Evolutionary conservation across 2,329 filamentous ascomycete species (phyloP), one percentile per base, ranked within the genome.

Genomic region (Thelonectria blattea): DNA sequence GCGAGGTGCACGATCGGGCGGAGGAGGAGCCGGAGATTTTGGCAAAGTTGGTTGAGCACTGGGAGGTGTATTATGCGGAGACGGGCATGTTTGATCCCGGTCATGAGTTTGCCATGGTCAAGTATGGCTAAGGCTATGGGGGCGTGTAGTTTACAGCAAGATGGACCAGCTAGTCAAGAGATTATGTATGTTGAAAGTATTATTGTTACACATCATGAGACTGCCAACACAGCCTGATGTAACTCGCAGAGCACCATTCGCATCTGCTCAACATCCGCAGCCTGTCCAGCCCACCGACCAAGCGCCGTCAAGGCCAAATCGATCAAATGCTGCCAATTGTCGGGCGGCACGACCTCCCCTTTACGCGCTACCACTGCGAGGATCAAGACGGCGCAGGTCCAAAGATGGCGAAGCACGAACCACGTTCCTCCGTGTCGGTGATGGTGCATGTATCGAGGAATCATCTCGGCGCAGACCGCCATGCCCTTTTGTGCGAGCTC

Each of bases 11-110:
- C 6, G 58, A 63, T 22, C 43, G 57, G 24, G 53, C 61, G 3
- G 12, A 52, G 2, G 32, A 27, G 5, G 46, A 52, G 5, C 42
- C 45, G 8, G 51, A 58, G 15, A 14, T 58, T 2, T 15, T 63
- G 41, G 14, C 37, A 9, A 27, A 53, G n/a, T 24, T 63, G 42
- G 22, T 63, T 4, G 18, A 41, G 8, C 54, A 61, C 24, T 63
- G 61, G 61, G 49, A 63, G 22, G 42, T 47, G 18, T 63, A 61
- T 15, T 55, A 54, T 24, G 30, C 39, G 0, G 58, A 62, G 17
- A 63, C 61, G 9, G 61, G 73, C 32, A 34, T 34, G 32, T 34
- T 34, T 14, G 32, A 34, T 14, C 32, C 32, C 3, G 32, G 32
- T 34, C 32, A 34, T 34, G 32, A 34, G 9, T 34, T 34, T 34